Evolutionary conservation across 371 early-diverging fungal species (phyloP).

Genomic region (Fennellomyces sp.): DNA sequence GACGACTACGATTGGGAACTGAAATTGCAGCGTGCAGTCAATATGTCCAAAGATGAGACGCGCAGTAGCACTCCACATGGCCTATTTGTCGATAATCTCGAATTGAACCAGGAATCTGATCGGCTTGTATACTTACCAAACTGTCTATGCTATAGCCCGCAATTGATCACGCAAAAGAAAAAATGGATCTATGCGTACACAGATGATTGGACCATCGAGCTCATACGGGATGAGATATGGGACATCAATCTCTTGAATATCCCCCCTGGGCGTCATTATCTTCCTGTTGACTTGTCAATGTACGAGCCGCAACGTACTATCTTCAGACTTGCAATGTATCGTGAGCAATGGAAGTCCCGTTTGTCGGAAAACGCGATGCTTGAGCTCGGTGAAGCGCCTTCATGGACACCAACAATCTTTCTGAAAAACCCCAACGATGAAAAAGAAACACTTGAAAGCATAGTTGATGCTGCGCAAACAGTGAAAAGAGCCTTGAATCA

Average conservation of each 20-base stretch:
- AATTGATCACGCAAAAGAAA: constrained; percentile 31
- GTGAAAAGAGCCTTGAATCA: too few relatives aligned
- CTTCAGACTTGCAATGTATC: constrained; percentile 35
- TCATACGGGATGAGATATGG: constrained; percentile 44
- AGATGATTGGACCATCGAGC: constrained; percentile 30
- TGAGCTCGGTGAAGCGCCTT: constrained; percentile 39
- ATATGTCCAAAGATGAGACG: constrained; percentile 26
- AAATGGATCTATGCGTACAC: constrained; percentile 40
- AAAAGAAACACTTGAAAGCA: too few relatives aligned
- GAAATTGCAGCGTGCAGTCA: constrained; percentile 33
- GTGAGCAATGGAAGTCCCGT: constrained; percentile 34
- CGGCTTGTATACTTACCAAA: constrained; percentile 25
- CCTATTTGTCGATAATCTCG: constrained; percentile 26
- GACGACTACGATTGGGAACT: constrained; percentile 45
- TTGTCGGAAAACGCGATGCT: constrained; percentile 38
- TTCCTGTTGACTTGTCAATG: constrained; percentile 30
- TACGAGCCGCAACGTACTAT: constrained; percentile 26
- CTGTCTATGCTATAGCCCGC: constrained; percentile 23
- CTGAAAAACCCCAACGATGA: too few relatives aligned
- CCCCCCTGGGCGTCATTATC: constrained; percentile 9
- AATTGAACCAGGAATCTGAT: constrained; percentile 8
- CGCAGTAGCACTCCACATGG: constrained; percentile 44
- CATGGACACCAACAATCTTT: constrained; percentile 35
- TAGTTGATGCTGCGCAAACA: too few relatives aligned
- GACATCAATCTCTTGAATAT: constrained; percentile 21